Evolutionary conservation across 2,329 filamentous ascomycete genomes (phyloP), one percentile per base, ranked within the genome.

Genomic region (Fusarium sp.): DNA sequence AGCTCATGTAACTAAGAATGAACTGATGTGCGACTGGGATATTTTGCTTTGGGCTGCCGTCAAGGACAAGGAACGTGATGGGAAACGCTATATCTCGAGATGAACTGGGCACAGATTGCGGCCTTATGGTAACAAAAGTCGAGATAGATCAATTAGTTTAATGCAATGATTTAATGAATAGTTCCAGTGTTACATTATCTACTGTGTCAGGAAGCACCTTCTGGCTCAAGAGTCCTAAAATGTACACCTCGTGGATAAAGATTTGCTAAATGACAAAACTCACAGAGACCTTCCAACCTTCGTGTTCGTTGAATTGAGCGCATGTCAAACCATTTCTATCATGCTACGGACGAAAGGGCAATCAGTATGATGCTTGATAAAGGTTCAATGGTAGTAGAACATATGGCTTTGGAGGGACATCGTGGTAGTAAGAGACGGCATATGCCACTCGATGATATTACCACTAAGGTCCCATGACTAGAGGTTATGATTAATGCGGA

Each of bases 401-500:
- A 18, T 12, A 11, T 37, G 34, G 34, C 5, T 37, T 37, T 28
- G 25, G 4, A 26, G 10, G 9, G 25, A 37, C 10, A n/a, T n/a
- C 3, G n/a, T 37, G 34, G 0, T 12, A n/a, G 18, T n/a, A n/a
- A 12, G 10, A 37, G 9, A 11, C 9, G 18, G 16, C 5, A 11
- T 37, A 37, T 37, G 18, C 5, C 18, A 11, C 34, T n/a, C 9
- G 34, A 7, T 5, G 16, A 2, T 4, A 2, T 6, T 6, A 11
- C 11, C 1, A n/a, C 31, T 6, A 37, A 16, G 16, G n/a, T n/a
- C n/a, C 16, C 31, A 18, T 18, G 16, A 10, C 9, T 37, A 6
- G 16, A 6, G 5, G 0, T 4, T 3, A n/a, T 1, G 1, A 11
- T n/a, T 1, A n/a, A 37, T 6, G 18, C 9, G 3, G n/a, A 2